These are phyloP conservation scores for Earliella scabrosa DNA, from an alignment of 1,284 basidiomycete genomes.

Conservation along the genomic window DNA sequence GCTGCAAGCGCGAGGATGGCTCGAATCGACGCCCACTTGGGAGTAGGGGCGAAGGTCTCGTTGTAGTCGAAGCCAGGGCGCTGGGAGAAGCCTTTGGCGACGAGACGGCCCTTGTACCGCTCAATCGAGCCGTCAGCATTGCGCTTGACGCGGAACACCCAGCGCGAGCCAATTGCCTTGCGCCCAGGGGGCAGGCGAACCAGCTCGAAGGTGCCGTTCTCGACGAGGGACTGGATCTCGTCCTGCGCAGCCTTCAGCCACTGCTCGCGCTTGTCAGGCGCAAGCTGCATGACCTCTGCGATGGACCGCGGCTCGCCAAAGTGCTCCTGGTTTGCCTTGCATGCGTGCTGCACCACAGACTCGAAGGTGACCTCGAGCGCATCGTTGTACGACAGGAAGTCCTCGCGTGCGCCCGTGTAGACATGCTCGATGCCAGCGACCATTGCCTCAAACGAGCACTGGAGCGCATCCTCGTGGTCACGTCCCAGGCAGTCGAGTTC, in stretches of 20 bases:
- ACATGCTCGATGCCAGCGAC: slow-evolving; percentile 11
- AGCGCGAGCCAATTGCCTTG: slow-evolving; percentile 23
- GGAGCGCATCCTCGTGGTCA: slow-evolving; percentile 1
- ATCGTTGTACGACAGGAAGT: neutral
- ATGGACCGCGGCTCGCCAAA: too few relatives aligned
- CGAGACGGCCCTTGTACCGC: slow-evolving; percentile 43
- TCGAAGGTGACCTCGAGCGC: neutral
- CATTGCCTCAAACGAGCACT: slow-evolving; percentile 5
- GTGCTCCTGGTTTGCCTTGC: too few relatives aligned
- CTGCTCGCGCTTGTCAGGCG: too few relatives aligned
- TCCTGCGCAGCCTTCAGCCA: too few relatives aligned
- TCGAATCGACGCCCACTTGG: slow-evolving; percentile 35
- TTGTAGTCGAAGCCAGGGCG: slow-evolving; percentile 44
- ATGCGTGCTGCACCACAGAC: too few relatives aligned
- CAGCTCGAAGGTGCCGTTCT: slow-evolving; percentile 31
- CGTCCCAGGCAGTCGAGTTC: slow-evolving; percentile 4
- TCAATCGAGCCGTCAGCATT: slow-evolving; percentile 33
- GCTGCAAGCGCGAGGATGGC: slow-evolving; percentile 40
- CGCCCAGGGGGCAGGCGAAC: slow-evolving; percentile 27
- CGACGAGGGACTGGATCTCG: too few relatives aligned
- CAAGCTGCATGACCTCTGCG: too few relatives aligned
- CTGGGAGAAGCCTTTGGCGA: slow-evolving; percentile 49
- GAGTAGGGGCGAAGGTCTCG: slow-evolving; percentile 44
- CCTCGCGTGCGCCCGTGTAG: slow-evolving; percentile 1
- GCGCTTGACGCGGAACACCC: slow-evolving; percentile 46